Percentiles rank a stretch among this genome's conserved stretches.
These are phyloP conservation scores for Mycena polygramma DNA, from an alignment of 768 basidiomycete genomes.

Conservation along the genomic window DNA sequence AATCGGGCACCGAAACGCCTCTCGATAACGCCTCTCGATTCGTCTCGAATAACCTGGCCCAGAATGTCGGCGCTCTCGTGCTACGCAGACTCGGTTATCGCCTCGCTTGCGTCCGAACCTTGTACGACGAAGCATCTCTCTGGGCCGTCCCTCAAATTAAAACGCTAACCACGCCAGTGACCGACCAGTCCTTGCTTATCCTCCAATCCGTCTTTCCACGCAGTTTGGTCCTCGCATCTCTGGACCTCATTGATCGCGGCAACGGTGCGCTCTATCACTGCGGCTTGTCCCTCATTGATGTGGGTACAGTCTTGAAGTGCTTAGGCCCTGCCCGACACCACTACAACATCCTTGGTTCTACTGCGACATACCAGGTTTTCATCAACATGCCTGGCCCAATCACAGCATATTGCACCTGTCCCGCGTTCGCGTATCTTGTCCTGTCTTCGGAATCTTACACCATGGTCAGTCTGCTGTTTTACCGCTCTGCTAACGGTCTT, in stretches of 20 bases:
- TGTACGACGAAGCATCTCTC: conserved; percentile 15
- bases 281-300: not conserved
- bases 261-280: conserved; percentile 61
- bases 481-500: conserved; percentile 27
- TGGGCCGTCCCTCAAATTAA: not conserved
- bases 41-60: not conserved
- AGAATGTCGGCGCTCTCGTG: conserved; percentile 28
- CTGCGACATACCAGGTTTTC: conserved; percentile 70
- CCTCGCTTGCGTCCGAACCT: conserved; percentile 14
- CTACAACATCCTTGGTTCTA: conserved; percentile 79
- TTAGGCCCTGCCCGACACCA: conserved; percentile 69
- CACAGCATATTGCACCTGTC: conserved; percentile 79
- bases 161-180: conserved; percentile 44
- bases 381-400: conserved; percentile 56
- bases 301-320: conserved; percentile 69
- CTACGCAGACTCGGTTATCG: conserved; percentile 27
- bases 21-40: not conserved
- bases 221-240: conserved; percentile 72
- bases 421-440: conserved; percentile 77
- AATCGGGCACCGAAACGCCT: not conserved
- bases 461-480: conserved; percentile 61
- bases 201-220: conserved; percentile 74
- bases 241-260: conserved; percentile 82
- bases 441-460: conserved; percentile 70
- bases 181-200: conserved; percentile 67